phyloP scores from a whole-genome alignment of 1,284 basidiomycete species.

The Papiliotrema laurentii region DNA sequence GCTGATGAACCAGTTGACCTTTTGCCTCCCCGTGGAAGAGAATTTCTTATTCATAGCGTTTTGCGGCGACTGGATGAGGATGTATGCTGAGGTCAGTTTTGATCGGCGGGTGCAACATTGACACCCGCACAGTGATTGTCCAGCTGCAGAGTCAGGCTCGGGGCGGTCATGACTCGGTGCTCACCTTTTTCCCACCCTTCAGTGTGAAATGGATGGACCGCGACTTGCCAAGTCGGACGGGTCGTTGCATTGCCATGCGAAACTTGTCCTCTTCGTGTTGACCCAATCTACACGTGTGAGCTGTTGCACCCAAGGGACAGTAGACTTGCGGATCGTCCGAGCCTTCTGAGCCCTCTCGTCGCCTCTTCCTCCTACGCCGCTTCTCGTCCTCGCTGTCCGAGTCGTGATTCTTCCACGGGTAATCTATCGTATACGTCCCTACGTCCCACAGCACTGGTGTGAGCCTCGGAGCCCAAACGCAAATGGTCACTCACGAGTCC shows the following conservation, averaged over 20 bases:
- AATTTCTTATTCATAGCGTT: slow-evolving; percentile 12
- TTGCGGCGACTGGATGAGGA: slow-evolving; percentile 19
- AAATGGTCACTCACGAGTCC: slow-evolving; percentile 22
- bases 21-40: slow-evolving; percentile 14
- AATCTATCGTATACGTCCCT: slow-evolving; percentile 28
- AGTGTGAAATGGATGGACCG: slow-evolving; percentile 32
- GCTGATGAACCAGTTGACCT: slow-evolving; percentile 34
- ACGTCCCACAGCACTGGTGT: slow-evolving; percentile 37
- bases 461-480: background rate
- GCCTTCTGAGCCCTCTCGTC: background rate
- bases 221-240: slow-evolving; percentile 12
- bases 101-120: background rate
- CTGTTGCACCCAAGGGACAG: background rate
- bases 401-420: slow-evolving; percentile 8
- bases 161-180: too few species aligned
- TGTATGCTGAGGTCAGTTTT: slow-evolving; percentile 20
- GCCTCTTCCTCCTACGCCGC: slow-evolving; percentile 10
- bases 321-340: slow-evolving; percentile 17
- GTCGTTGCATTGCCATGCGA: slow-evolving; percentile 13
- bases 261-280: slow-evolving; percentile 28
- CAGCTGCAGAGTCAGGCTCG: slow-evolving; percentile 13
- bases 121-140: slow-evolving; percentile 24
- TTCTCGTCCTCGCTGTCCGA: slow-evolving; percentile 23
- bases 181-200: slow-evolving; percentile 26
- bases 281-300: slow-evolving; percentile 13